These are phyloP conservation scores for Neofusicoccum laricinum DNA, from an alignment of 2,329 filamentous ascomycete genomes.

Conservation along the genomic window DNA sequence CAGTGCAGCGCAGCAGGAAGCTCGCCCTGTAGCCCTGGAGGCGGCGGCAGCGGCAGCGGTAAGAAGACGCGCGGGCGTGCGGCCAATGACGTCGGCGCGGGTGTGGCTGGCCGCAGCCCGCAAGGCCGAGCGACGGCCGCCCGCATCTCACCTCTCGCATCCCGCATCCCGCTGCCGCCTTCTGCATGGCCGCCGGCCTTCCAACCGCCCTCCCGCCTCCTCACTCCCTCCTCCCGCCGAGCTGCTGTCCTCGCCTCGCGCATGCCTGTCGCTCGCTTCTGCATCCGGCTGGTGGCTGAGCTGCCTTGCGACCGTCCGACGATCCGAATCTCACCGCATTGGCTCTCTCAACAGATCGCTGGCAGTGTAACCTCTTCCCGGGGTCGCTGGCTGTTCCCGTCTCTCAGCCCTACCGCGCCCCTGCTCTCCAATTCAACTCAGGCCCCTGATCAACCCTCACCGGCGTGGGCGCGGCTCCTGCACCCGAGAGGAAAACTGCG, in stretches of 20 bases:
- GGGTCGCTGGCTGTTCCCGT: neutral
- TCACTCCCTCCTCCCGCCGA: neutral
- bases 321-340: neutral
- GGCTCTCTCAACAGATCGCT: conserved; percentile 7
- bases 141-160: neutral
- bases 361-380: neutral
- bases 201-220: neutral
- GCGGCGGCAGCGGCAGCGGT: neutral
- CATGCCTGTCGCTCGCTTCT: too few species aligned
- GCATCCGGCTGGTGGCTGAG: neutral
- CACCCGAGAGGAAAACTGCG: neutral
- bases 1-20: neutral
- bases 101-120: neutral
- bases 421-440: neutral
- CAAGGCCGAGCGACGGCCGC: neutral
- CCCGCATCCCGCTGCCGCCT: too few species aligned
- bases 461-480: neutral
- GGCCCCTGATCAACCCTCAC: conserved; percentile 10
- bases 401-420: conserved; percentile 6
- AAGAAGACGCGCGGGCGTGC: neutral
- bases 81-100: neutral
- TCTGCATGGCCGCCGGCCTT: neutral
- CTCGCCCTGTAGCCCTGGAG: too few species aligned
- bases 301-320: neutral
- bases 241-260: too few species aligned